Evolutionary conservation across 2,329 filamentous ascomycete species (phyloP).

Genomic region (Reticulascus tulasneorum): DNA sequence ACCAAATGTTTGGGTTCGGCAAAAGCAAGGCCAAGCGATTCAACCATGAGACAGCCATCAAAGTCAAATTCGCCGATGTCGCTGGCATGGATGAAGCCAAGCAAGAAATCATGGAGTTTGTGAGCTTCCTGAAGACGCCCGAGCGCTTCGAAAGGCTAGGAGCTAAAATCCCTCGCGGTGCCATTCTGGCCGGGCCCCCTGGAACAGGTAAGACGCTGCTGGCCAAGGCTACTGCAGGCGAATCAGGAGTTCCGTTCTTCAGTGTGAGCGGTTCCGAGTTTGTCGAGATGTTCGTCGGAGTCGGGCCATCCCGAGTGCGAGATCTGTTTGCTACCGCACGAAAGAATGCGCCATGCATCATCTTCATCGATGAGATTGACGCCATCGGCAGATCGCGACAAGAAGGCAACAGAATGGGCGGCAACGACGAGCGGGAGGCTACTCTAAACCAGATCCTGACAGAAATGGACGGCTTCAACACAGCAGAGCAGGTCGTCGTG

Average conservation of each 20-base stretch:
- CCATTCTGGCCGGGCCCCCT: conserved; percentile 93
- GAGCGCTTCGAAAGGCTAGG: conserved; percentile 89
- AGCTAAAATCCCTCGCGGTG: conserved; percentile 95
- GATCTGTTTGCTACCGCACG: conserved; percentile 92
- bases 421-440: conserved; percentile 94
- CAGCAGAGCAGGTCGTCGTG: conserved; percentile 91
- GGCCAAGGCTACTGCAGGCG: conserved; percentile 94
- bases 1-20: conserved; percentile 91
- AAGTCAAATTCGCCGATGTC: conserved; percentile 95
- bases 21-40: conserved; percentile 96
- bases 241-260: conserved; percentile 96
- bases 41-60: conserved; percentile 94
- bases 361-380: conserved; percentile 99
- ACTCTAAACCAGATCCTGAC: conserved; percentile 98
- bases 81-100: conserved; percentile 99
- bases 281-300: conserved; percentile 99
- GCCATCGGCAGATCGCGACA: conserved; percentile 89
- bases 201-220: conserved; percentile 98
- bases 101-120: conserved; percentile 98
- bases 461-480: conserved; percentile 99
- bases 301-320: conserved; percentile 90
- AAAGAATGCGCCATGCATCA: conserved; percentile 96
- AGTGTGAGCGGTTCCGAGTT: conserved; percentile 98
- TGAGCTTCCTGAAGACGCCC: conserved; percentile 92
- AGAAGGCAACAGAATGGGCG: conserved; percentile 67